These are phyloP conservation scores for Lactuca sativa DNA, from an alignment of 129 eudicot genomes.

Conservation along the genomic window DNA sequence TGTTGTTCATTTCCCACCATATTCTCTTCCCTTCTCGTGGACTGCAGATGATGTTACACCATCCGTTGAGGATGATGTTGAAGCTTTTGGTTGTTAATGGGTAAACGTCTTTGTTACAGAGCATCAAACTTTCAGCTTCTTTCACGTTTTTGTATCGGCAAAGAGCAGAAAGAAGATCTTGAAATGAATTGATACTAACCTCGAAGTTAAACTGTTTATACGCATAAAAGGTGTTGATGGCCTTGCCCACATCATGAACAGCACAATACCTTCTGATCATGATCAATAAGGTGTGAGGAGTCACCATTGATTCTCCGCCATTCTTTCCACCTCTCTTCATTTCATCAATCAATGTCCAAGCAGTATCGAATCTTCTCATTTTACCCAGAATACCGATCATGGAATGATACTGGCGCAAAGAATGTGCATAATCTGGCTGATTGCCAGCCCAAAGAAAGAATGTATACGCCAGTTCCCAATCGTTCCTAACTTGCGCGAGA, in stretches of 20 bases:
- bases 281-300: slow-evolving; percentile 66
- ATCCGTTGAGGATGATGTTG: slow-evolving; percentile 73
- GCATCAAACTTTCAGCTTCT: slow-evolving; percentile 76
- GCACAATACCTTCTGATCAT: slow-evolving; percentile 80
- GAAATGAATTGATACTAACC: slow-evolving; percentile 56
- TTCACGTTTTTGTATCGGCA: slow-evolving; percentile 83
- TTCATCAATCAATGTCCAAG: slow-evolving; percentile 68
- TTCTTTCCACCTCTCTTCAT: slow-evolving; percentile 49
- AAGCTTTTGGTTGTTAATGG: slow-evolving; percentile 69
- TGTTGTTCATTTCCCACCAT: slow-evolving; percentile 77
- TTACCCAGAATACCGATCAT: slow-evolving; percentile 80
- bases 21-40: slow-evolving; percentile 65
- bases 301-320: slow-evolving; percentile 50
- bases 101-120: slow-evolving; percentile 55
- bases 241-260: slow-evolving; percentile 72
- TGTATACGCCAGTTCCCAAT: slow-evolving; percentile 78
- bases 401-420: slow-evolving; percentile 59
- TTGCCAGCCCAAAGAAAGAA: slow-evolving; percentile 81
- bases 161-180: slow-evolving; percentile 71
- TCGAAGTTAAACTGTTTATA: slow-evolving; percentile 53
- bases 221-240: slow-evolving; percentile 65
- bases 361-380: slow-evolving; percentile 65
- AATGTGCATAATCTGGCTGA: slow-evolving; percentile 51
- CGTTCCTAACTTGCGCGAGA: slow-evolving; percentile 57
- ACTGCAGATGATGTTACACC: slow-evolving; percentile 69